These are phyloP conservation scores for Schizopora paradoxa DNA, from an alignment of 1,284 basidiomycete species.

Conservation along the genomic window DNA sequence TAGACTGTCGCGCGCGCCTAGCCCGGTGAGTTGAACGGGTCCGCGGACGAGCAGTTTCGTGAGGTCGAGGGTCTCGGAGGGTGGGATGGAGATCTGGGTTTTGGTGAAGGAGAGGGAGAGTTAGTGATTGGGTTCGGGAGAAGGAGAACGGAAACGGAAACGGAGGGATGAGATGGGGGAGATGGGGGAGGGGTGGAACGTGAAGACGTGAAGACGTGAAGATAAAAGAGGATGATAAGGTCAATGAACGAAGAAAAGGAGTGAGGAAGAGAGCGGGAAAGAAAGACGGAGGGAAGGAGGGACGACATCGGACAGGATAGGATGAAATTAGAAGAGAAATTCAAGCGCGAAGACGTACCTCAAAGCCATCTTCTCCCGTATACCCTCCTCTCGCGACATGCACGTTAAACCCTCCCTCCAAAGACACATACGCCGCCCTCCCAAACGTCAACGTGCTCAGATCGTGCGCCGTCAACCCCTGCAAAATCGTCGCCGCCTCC, in stretches of 20 bases:
- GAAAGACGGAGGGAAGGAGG: not conserved
- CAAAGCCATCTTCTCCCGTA: conserved; percentile 98
- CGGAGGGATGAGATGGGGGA: not conserved
- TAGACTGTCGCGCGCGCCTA: conserved; percentile 91
- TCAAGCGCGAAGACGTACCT: conserved; percentile 49
- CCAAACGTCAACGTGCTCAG: conserved; percentile 75
- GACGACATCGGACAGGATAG: too few species aligned
- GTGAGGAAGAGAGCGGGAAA: too few species aligned
- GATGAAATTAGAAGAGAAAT: too few species aligned
- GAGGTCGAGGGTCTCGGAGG: conserved; percentile 66
- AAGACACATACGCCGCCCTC: conserved; percentile 68
- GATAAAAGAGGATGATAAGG: not conserved
- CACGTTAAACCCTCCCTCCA: conserved; percentile 68
- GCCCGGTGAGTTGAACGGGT: conserved; percentile 82
- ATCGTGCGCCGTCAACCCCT: conserved; percentile 69
- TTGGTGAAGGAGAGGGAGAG: not conserved
- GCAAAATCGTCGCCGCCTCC: conserved; percentile 74
- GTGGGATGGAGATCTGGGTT: conserved; percentile 85
- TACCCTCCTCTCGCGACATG: conserved; percentile 97
- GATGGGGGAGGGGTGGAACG: not conserved
- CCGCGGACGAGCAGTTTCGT: conserved; percentile 66
- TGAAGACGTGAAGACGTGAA: not conserved
- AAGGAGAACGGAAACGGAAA: not conserved
- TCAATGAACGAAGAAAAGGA: not conserved
- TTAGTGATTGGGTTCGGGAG: not conserved